Evolutionary conservation across 202 grass and related monocot genomes (phyloP), one percentile per base, ranked within the genome.

Genomic region (Elaeis oleifera): DNA sequence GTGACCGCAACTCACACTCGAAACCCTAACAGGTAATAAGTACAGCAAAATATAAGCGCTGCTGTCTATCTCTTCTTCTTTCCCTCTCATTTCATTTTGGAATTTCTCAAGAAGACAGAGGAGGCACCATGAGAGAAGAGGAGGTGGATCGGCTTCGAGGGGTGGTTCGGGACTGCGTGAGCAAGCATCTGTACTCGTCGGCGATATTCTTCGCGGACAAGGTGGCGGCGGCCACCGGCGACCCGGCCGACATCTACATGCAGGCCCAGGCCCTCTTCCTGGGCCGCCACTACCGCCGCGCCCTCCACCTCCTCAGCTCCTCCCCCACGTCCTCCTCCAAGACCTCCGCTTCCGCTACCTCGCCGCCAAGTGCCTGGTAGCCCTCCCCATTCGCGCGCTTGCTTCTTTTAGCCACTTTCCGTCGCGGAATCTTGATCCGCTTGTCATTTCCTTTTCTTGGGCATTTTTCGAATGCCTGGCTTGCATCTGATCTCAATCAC

Each of bases 181-280:
- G 84, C 76, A 97, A 88, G 77, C 94, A 97, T 72, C 84, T 91
- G 50, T 92, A 92, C 66, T 27, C 69, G n/a, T 92, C 88, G 25
- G 85, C 94, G 61, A 86, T 84, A 70, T 97, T 97, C 85, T 90
- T 91, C 79, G 79, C 94, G 13, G 94, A 88, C 72, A 90, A 88
- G 84, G 88, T 92, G 74, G 82, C 78, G 54, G 74, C 72, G 54
- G 85, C 62, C 44, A 92, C 82, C 22, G 79, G 79, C 19, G 88
- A 97, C 58, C 79, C 85, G 23, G 69, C 77, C 31, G 94, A 97
- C 65, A 18, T 92, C 72, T 97, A 97, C 87, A 92, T 92, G 94
- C 77, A 89, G 49, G 88, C 85, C 13, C 82, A 97, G 69, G 88
- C 82, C 14, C 88, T 97, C 65, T 88, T 92, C 28, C 73, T 97